Evolutionary conservation across 768 basidiomycete genomes (phyloP).

Genomic region (Goffeauzyma gilvescens): DNA sequence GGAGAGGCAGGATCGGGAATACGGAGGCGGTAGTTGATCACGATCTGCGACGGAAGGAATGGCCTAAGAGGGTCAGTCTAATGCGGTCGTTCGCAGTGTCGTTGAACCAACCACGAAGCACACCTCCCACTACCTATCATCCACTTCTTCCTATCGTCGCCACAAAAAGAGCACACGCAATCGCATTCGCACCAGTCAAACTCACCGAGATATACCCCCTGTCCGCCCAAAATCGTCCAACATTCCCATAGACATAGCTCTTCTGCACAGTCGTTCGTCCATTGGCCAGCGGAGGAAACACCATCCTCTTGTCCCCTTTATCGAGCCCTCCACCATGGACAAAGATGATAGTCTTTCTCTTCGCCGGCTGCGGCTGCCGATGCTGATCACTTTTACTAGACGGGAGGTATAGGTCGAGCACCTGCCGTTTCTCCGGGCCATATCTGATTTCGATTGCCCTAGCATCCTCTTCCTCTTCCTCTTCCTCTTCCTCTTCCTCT

Average conservation of each 20-base stretch:
- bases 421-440: neutral
- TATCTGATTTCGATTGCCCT: neutral
- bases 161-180: too few species aligned
- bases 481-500: neutral
- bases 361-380: neutral
- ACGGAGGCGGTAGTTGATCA: conserved; percentile 8
- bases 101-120: neutral
- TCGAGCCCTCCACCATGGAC: conserved; percentile 6
- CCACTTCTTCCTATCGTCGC: too few species aligned
- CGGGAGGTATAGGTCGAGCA: conserved; percentile 5
- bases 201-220: neutral
- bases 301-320: conserved; percentile 5
- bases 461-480: neutral
- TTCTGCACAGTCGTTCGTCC: too few species aligned
- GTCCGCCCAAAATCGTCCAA: conserved; percentile 3
- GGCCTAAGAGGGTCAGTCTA: neutral
- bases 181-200: too few species aligned
- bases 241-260: conserved; percentile 3
- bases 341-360: neutral
- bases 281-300: too few species aligned
- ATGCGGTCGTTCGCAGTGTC: neutral
- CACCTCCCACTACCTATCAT: too few species aligned
- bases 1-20: neutral
- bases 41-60: conserved; percentile 1
- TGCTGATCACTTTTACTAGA: neutral